Evolutionary conservation across 2,329 filamentous ascomycete species (phyloP), one percentile per base, ranked within the genome.

Genomic region (Amylocarpus encephaloides): DNA sequence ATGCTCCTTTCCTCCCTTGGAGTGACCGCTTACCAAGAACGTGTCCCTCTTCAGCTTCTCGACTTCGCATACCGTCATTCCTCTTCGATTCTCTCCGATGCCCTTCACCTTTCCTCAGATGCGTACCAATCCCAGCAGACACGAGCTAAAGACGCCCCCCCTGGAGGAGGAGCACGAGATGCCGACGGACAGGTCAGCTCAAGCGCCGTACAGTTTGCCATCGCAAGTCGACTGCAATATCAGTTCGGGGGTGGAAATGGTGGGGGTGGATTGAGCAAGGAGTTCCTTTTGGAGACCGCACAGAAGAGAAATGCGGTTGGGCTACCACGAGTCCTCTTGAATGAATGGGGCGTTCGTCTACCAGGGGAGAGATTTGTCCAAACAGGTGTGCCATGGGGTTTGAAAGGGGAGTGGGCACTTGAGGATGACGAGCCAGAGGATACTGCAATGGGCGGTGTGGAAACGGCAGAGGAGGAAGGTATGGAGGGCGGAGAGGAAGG

Each of bases 61-160:
- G 88, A 93, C 71, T 92, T 92, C 65, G 86, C 88, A 43, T 93
- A 93, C 76, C 82, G 88, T 34, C 87, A 90, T 74, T 88, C 85
- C 9, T 82, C 81, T 1, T 77, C 79, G 50, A 75, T 91, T 33
- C 79, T 91, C 16, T 80, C 73, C 58, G 86, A 90, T 70, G 83
- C 82, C 6, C 70, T 88, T 13, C 83, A 86, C 62, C 77, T 88
- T 22, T 76, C 78, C 5, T 77, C 79, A 6, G 85, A 88, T 66
- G 84, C 84, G 6, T 86, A 87, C 70, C 73, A 79, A 16, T 66
- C 64, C 11, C 64, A 67, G 42, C 60, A 64, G 50, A 63, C 59
- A 6, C 62, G 65, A 19, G 63, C 65, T 1, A 50, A 59, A 36
- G 65, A 66, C 55, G 62, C 61, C 16, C 62, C 64, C 1, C 57